Percentiles rank a stretch among this genome's conserved stretches.
phyloP scores from a whole-genome alignment of 768 basidiomycete genomes.

The Crucibulum laeve region DNA sequence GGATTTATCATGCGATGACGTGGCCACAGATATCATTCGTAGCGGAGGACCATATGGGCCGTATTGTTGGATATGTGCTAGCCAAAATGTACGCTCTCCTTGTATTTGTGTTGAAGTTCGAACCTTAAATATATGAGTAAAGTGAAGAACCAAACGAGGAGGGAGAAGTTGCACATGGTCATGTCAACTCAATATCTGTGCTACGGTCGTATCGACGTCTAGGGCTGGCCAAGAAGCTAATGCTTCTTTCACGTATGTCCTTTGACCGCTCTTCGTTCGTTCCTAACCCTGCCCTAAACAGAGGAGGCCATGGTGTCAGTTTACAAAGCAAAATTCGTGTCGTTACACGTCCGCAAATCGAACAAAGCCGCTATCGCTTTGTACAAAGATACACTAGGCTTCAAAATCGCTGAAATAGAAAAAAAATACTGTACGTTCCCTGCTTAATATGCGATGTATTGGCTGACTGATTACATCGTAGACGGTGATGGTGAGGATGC shows the following conservation, averaged over 20 bases:
- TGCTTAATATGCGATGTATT: background rate
- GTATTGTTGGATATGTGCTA: conserved; percentile 93
- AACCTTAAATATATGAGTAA: conserved; percentile 12
- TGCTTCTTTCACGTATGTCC: conserved; percentile 84
- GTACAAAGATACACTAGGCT: conserved; percentile 88
- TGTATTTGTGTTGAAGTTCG: background rate
- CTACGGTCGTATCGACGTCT: conserved; percentile 86
- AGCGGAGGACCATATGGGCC: conserved; percentile 83
- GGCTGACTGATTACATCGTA: conserved; percentile 21
- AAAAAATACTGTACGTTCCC: conserved; percentile 79
- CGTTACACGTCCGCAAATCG: conserved; percentile 91
- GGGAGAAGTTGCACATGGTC: conserved; percentile 69
- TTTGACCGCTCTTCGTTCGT: conserved; percentile 1
- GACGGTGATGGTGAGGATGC: conserved; percentile 90
- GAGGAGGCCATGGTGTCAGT: conserved; percentile 89
- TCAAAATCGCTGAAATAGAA: conserved; percentile 81
- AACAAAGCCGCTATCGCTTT: conserved; percentile 88
- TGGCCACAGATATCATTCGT: conserved; percentile 95
- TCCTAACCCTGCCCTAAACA: conserved; percentile 20
- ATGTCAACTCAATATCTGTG: conserved; percentile 96
- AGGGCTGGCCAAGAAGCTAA: conserved; percentile 90
- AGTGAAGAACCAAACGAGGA: conserved; percentile 44
- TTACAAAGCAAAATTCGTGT: conserved; percentile 83
- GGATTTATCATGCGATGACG: conserved; percentile 85
- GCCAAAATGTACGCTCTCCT: conserved; percentile 75